These are phyloP conservation scores for Phytophthora podocarpi DNA, from an alignment of 352 stramenopile genomes.

Conservation along the genomic window DNA sequence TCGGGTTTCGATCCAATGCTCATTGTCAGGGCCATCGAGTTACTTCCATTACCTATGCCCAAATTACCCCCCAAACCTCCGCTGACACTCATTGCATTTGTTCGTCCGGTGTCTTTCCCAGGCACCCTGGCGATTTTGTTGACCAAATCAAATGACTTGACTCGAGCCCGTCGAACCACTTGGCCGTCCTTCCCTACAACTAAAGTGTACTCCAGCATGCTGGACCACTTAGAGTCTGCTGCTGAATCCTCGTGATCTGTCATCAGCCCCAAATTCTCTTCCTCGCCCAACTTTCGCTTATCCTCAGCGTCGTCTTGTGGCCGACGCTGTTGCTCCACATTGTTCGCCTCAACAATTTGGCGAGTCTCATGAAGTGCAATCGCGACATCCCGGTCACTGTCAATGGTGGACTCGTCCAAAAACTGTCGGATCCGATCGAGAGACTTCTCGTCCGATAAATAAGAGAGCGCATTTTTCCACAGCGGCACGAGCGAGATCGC, in stretches of 20 bases:
- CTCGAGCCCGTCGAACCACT: constrained; percentile 76
- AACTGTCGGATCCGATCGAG: constrained; percentile 74
- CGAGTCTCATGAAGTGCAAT: constrained; percentile 52
- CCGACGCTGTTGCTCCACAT: constrained; percentile 38
- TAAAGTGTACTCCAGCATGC: constrained; percentile 87
- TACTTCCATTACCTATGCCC: constrained; percentile 30
- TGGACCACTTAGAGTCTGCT: constrained; percentile 83
- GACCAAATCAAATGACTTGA: constrained; percentile 83
- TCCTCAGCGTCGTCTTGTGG: constrained; percentile 68
- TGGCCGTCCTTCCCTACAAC: constrained; percentile 85
- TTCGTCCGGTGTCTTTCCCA: constrained; percentile 61
- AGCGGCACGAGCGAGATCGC: constrained; percentile 62
- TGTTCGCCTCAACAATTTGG: constrained; percentile 49
- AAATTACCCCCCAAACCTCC: constrained; percentile 24
- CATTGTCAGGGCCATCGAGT: constrained; percentile 40
- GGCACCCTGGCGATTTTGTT: constrained; percentile 67
- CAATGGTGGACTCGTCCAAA: constrained; percentile 60
- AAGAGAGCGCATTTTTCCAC: constrained; percentile 65
- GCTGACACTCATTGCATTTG: constrained; percentile 12
- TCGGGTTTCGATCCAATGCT: constrained; percentile 46
- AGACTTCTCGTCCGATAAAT: constrained; percentile 71
- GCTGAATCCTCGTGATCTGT: constrained; percentile 82
- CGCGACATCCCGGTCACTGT: constrained; percentile 74
- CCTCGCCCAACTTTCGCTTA: constrained; percentile 59
- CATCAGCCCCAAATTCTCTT: constrained; percentile 62